phyloP scores from a whole-genome alignment of 139 green algal genomes.

The Gonium pectorale region DNA sequence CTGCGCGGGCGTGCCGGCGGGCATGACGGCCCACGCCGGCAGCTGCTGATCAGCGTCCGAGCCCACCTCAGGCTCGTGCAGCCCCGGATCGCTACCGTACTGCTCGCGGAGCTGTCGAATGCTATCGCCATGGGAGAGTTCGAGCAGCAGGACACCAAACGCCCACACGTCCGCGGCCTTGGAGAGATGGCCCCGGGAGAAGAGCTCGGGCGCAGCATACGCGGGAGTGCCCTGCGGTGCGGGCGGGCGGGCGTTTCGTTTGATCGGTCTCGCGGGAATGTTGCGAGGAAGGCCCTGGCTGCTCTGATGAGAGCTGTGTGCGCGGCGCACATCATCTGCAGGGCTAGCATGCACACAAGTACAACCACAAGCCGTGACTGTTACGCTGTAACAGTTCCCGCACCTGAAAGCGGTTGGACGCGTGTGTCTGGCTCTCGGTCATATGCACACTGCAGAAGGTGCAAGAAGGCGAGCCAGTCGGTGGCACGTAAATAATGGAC shows the following conservation, averaged over 20 bases:
- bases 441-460: constrained; percentile 38
- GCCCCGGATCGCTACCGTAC: too few species aligned
- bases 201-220: constrained; percentile 55
- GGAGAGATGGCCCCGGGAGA: background rate
- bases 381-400: background rate
- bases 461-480: too few species aligned
- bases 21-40: background rate
- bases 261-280: too few species aligned
- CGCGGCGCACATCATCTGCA: too few species aligned
- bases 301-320: too few species aligned
- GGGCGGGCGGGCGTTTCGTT: too few species aligned
- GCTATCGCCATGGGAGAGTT: background rate
- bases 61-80: too few species aligned
- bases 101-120: too few species aligned
- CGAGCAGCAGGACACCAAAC: constrained; percentile 34
- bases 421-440: constrained; percentile 38
- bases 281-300: too few species aligned
- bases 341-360: too few species aligned
- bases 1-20: background rate
- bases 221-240: constrained; percentile 41
- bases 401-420: constrained; percentile 40
- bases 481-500: too few species aligned
- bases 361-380: background rate
- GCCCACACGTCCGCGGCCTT: constrained; percentile 33
- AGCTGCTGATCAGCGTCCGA: too few species aligned